These are phyloP conservation scores for Alternaria incomplexa DNA, from an alignment of 2,329 filamentous ascomycete genomes.

Conservation along the genomic window DNA sequence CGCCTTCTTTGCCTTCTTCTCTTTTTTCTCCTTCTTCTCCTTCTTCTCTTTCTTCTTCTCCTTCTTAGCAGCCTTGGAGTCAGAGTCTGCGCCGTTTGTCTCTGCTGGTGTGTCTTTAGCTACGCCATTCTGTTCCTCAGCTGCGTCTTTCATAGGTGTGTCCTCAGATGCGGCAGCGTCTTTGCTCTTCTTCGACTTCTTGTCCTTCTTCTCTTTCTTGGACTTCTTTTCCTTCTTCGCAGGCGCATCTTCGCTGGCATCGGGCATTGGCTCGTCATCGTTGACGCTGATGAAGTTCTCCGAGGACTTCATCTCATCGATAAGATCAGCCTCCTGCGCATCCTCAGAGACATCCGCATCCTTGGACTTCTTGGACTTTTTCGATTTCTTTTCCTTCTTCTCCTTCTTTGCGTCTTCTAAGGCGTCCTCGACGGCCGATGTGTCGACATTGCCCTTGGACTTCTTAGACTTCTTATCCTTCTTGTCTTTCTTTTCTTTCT, in stretches of 20 bases:
- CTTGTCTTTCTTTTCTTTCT: constrained; percentile 27
- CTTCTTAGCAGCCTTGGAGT: constrained; percentile 26
- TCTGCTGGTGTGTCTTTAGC: constrained; percentile 17
- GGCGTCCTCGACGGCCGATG: constrained; percentile 3
- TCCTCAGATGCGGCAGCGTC: constrained; percentile 9
- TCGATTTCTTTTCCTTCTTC: constrained; percentile 27
- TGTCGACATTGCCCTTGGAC: constrained; percentile 18
- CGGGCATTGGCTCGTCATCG: constrained; percentile 27
- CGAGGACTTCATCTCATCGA: constrained; percentile 16
- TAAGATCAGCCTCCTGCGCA: constrained; percentile 18
- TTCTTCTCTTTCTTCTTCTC: constrained; percentile 35
- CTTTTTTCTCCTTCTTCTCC: constrained; percentile 35
- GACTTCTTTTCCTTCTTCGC: constrained; percentile 30
- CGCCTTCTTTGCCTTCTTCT: constrained; percentile 38
- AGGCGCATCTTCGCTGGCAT: constrained; percentile 19
- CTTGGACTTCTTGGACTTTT: constrained; percentile 34
- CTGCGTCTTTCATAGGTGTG: constrained; percentile 12
- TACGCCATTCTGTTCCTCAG: constrained; percentile 13
- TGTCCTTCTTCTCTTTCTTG: constrained; percentile 33
- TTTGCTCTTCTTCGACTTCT: constrained; percentile 27
- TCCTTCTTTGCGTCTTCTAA: constrained; percentile 18
- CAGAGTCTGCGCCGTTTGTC: constrained; percentile 15
- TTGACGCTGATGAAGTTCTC: constrained; percentile 24
- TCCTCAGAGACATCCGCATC: constrained; percentile 13
- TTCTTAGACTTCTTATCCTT: constrained; percentile 33